Base-by-base conservation (phyloP, 2,329 filamentous ascomycete genomes). In the Fonsecaea erecta region DNA sequence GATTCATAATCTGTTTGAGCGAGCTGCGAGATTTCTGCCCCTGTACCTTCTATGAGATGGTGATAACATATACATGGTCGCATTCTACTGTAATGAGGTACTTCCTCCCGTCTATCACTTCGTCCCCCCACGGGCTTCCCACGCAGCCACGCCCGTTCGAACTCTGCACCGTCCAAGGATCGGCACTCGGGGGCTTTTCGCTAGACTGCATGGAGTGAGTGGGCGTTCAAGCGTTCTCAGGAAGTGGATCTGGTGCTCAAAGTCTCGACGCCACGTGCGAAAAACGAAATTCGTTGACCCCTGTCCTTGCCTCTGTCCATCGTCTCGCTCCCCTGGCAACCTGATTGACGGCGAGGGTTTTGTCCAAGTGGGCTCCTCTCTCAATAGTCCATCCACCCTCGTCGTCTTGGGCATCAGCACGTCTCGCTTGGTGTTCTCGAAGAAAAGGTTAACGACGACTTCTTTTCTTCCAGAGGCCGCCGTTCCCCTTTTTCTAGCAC, bases 211-310 rank as follows among this genome's bases (percentile, higher is more conserved):
- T 55, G 32, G 5, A 34, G 53, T 16, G 14, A n/a, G 28, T 34
- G 53, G 28, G 8, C 53, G 28, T n/a, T 34, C 28, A 32, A n/a
- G 8, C 53, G 28, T n/a, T 34, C 28, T 37, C 28, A 11, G n/a
- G 1, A 21, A 37, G 57, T 60, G 30, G 57, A 51, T 9, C 30
- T n/a, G 28, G 52, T 30, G 21, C 43, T n/a, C 43, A 35, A 18
- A 60, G 34, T 52, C 57, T 60, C n/a, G 40, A 46, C 57, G 57
- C 57, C 57, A 60, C 57, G 57, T 60, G 57, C 46, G 46, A 60
- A 28, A n/a, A 51, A 32, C 18, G 26, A 60, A 40, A 48, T 48
- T 48, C n/a, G 43, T 35, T 18, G 11, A 16, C 57, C 57, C 24
- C 24, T 46, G 18, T 24, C 53, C 24, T 14, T 54, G 40, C 52